A percentile compares a stretch with the other conserved stretches of the same genome.
phyloP scores from a whole-genome alignment of 2,329 filamentous ascomycete species.

The Ophiostoma fasciatum region DNA sequence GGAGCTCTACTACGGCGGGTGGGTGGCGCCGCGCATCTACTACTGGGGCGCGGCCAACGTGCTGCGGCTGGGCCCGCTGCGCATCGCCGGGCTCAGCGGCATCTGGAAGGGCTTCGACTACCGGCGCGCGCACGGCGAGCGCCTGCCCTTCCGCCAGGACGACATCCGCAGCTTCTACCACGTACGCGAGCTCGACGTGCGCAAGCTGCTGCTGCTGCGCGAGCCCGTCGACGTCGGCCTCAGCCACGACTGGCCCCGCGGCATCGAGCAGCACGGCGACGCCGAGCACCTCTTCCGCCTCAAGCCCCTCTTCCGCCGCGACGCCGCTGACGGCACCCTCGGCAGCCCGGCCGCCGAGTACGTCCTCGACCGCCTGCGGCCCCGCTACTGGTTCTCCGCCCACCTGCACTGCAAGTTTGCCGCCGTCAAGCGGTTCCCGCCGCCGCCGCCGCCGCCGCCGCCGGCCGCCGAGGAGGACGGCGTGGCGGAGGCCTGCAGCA shows the following conservation, averaged over 20 bases:
- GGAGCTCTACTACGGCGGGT: constrained; percentile 92
- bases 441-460: not conserved
- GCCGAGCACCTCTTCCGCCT: constrained; percentile 48
- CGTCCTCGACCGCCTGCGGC: constrained; percentile 68
- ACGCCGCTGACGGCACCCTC: constrained; percentile 60
- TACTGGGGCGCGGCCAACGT: constrained; percentile 92
- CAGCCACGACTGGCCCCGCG: constrained; percentile 90
- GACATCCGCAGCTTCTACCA: constrained; percentile 81
- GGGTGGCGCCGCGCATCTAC: constrained; percentile 95
- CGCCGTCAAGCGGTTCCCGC: constrained; percentile 44
- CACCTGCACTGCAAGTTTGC: constrained; percentile 84
- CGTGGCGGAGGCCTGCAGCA: not conserved
- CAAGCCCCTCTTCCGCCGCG: constrained; percentile 62
- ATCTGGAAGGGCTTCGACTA: constrained; percentile 94
- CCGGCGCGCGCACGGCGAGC: constrained; percentile 66
- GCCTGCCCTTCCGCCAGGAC: constrained; percentile 64
- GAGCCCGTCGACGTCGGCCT: constrained; percentile 82
- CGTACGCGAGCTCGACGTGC: constrained; percentile 75
- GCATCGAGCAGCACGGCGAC: constrained; percentile 67
- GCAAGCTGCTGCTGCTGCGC: constrained; percentile 72
- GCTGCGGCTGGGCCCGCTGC: constrained; percentile 64
- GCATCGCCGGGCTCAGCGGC: constrained; percentile 80
- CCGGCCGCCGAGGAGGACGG: not conserved
- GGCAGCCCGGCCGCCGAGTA: constrained; percentile 68
- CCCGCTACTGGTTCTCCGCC: constrained; percentile 82